Evolutionary conservation across 306 rosid species (phyloP), one percentile per base, ranked within the genome.

Genomic region (Lathyrus aphaca): DNA sequence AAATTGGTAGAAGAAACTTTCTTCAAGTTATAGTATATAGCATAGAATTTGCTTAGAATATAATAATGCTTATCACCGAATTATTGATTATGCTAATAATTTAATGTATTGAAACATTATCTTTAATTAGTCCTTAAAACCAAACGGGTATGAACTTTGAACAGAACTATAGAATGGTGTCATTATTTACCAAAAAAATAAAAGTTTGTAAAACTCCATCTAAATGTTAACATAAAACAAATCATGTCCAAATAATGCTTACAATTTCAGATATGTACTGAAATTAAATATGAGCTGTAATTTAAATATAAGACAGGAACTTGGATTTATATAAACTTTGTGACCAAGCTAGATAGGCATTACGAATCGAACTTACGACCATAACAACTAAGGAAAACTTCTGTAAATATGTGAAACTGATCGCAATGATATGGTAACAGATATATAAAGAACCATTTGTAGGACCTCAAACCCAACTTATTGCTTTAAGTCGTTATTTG

Each of bases 401-500:
- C 42, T 71, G 76, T 45, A 71, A 62, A 71, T 73, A 80, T 46
- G 76, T 21, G 59, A 56, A 81, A 77, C 76, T 66, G 65, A 83
- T 76, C 77, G 78, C 83, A 82, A 68, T 64, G 65, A 51, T 71
- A 74, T 73, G 65, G 71, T 66, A 39, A 49, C 17, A 63, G 66
- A 71, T 68, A 65, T 44, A 44, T 19, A 25, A 70, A 64, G 43
- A 53, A 74, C 79, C 68, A 27, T 49, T 44, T 58, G 57, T 63
- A 45, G 10, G 49, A 44, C 2, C 15, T 38, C 46, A 64, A 69
- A 64, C 54, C 39, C 45, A 78, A 16, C 56, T 66, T 87, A 86
- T 49, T 86, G 84, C 65, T 80, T 85, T 29, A 79, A 80, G 70
- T 92, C 91, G 27, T 82, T 60, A 37, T 92, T 82, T 10, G 96